Conservation (phyloP, 1,139 yeast species). For the Pichia sp. region DNA sequence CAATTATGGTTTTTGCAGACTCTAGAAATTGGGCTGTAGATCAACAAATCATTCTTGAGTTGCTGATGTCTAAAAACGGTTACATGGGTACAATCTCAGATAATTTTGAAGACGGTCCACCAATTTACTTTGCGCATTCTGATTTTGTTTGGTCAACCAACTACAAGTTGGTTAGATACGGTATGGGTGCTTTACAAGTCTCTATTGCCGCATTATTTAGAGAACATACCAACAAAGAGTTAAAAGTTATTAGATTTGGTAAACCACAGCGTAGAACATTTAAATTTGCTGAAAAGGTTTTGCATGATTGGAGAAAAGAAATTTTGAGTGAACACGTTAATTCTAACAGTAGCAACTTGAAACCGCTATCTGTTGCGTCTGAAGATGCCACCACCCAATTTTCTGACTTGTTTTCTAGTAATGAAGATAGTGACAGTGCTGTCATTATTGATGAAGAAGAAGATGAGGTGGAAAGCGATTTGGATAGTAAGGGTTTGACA, state of each 20-base stretch:
- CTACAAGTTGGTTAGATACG: slow-evolving; percentile 69
- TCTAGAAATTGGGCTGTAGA: slow-evolving; percentile 88
- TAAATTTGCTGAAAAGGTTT: slow-evolving; percentile 67
- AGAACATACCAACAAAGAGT: slow-evolving; percentile 73
- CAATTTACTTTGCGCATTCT: slow-evolving; percentile 77
- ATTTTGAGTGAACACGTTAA: slow-evolving; percentile 67
- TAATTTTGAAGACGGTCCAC: slow-evolving; percentile 69
- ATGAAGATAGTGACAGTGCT: slow-evolving; percentile 19
- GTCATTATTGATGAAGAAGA: slow-evolving; percentile 27
- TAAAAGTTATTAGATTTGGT: slow-evolving; percentile 72
- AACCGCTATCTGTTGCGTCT: slow-evolving; percentile 8
- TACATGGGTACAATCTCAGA: slow-evolving; percentile 72
- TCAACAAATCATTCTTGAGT: slow-evolving; percentile 76
- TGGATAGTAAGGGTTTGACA: slow-evolving; percentile 30
- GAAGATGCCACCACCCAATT: slow-evolving; percentile 5
- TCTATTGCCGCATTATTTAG: slow-evolving; percentile 74
- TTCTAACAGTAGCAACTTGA: slow-evolving; percentile 31
- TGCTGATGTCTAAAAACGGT: slow-evolving; percentile 65
- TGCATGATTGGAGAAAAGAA: slow-evolving; percentile 70
- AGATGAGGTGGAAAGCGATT: slow-evolving; percentile 27
- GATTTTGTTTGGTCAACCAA: slow-evolving; percentile 89
- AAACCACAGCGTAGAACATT: slow-evolving; percentile 83
- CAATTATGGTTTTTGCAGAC: slow-evolving; percentile 73
- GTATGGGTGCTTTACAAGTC: slow-evolving; percentile 86
- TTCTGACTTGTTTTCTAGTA: slow-evolving; percentile 9